Percentiles rank a stretch among this genome's conserved stretches.
phyloP scores from a whole-genome alignment of 805 yeast genomes.

The Aciculoconidium aculeatum region DNA sequence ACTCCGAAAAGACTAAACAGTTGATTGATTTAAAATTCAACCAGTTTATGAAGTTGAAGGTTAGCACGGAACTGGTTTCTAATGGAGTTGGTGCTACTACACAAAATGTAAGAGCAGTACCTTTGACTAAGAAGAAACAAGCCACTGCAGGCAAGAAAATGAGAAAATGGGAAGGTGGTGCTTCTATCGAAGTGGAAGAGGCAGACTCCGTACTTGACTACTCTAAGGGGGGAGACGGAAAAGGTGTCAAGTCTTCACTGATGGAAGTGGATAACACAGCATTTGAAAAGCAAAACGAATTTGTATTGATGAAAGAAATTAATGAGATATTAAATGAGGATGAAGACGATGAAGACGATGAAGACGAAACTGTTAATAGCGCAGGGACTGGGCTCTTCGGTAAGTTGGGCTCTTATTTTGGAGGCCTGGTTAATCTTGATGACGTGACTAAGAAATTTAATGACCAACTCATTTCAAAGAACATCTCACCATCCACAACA shows the following conservation, averaged over 20 bases:
- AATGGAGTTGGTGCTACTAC: slow-evolving; percentile 8
- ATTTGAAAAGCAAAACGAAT: slow-evolving; percentile 31
- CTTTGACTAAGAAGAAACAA: slow-evolving; percentile 7
- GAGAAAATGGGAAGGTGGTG: slow-evolving; percentile 41
- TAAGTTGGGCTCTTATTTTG: slow-evolving; percentile 33
- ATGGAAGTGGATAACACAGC: slow-evolving; percentile 25
- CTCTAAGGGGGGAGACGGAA: slow-evolving; percentile 17
- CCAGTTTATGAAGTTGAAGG: slow-evolving; percentile 28
- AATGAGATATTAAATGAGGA: slow-evolving; percentile 31
- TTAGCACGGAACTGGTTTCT: slow-evolving; percentile 2
- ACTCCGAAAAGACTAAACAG: slow-evolving; percentile 22
- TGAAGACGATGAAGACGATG: slow-evolving; percentile 22
- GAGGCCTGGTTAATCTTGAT: slow-evolving; percentile 43
- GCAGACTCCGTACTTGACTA: slow-evolving; percentile 25
- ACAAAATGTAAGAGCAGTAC: slow-evolving; percentile 1
- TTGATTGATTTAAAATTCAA: slow-evolving; percentile 35
- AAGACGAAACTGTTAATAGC: slow-evolving; percentile 5
- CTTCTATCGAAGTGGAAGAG: slow-evolving; percentile 23
- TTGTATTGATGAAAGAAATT: slow-evolving; percentile 36
- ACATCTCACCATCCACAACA: slow-evolving; percentile 89
- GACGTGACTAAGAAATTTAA: slow-evolving; percentile 61
- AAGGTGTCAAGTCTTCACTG: slow-evolving; percentile 5
- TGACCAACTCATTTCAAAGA: slow-evolving; percentile 75
- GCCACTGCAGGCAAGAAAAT: slow-evolving; percentile 24
- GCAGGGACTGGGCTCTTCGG: slow-evolving; percentile 33